Evolutionary conservation across 2,329 filamentous ascomycete genomes (phyloP).

Genomic region (Exophiala sp.): DNA sequence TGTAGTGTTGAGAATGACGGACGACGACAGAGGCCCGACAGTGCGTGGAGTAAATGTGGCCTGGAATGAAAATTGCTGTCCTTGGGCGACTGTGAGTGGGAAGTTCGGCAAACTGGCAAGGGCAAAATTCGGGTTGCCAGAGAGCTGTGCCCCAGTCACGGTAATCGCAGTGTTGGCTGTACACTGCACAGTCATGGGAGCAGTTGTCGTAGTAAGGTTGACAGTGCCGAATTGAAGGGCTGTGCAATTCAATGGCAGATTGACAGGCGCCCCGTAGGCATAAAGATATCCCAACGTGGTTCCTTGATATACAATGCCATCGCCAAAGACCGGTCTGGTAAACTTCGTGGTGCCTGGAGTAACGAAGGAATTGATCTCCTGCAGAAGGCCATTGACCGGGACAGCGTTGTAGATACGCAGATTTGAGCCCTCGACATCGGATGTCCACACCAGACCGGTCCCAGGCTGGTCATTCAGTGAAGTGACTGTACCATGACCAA

Average conservation of each 20-base stretch:
- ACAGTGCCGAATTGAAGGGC: slow-evolving; percentile 40
- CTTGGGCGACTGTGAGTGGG: slow-evolving; percentile 31
- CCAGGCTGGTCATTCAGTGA: slow-evolving; percentile 27
- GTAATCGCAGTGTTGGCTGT: slow-evolving; percentile 32
- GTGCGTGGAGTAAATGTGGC: slow-evolving; percentile 38
- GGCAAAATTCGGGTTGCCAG: slow-evolving; percentile 35
- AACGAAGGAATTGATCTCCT: slow-evolving; percentile 29
- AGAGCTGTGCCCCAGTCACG: slow-evolving; percentile 25
- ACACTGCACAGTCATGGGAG: slow-evolving; percentile 25
- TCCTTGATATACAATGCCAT: slow-evolving; percentile 28
- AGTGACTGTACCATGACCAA: slow-evolving; percentile 32
- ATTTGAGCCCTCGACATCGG: slow-evolving; percentile 30
- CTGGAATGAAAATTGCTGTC: slow-evolving; percentile 38
- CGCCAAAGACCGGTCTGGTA: slow-evolving; percentile 30
- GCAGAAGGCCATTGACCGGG: slow-evolving; percentile 26
- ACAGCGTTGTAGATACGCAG: slow-evolving; percentile 30
- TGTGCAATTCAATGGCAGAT: slow-evolving; percentile 39
- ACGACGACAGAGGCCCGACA: slow-evolving; percentile 35
- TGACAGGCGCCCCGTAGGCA: slow-evolving; percentile 38
- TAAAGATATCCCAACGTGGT: slow-evolving; percentile 27
- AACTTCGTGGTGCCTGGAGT: slow-evolving; percentile 29
- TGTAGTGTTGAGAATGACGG: slow-evolving; percentile 37
- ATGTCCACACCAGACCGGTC: slow-evolving; percentile 31
- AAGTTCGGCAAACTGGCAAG: slow-evolving; percentile 38
- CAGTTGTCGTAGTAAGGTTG: slow-evolving; percentile 35